Conservation (phyloP, 192 early-diverging fungal genomes). For the Backusella macrospora region DNA sequence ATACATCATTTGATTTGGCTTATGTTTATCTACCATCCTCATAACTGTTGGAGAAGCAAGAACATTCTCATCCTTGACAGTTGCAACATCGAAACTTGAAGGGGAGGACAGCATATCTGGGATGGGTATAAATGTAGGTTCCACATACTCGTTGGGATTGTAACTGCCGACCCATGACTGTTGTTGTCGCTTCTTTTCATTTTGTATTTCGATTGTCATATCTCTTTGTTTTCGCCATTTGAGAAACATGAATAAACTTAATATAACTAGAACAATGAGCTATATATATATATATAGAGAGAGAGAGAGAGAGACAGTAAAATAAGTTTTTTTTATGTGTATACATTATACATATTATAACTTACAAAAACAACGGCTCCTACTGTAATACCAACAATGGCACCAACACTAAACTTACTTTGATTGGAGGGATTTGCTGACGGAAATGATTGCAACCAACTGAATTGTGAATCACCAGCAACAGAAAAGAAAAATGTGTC, state of each 20-base stretch:
- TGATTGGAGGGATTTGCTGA: background rate
- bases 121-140: background rate
- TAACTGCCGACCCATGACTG: background rate
- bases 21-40: background rate
- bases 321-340: background rate
- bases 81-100: background rate
- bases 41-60: background rate
- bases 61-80: background rate
- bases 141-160: background rate
- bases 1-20: background rate
- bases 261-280: background rate
- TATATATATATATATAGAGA: background rate
- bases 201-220: background rate
- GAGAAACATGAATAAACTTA: background rate
- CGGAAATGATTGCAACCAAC: background rate
- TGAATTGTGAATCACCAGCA: background rate
- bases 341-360: background rate
- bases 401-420: background rate
- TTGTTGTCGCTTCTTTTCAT: background rate
- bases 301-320: background rate
- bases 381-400: constrained; percentile 2
- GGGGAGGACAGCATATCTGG: background rate
- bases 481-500: background rate
- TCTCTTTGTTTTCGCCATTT: constrained; percentile 7
- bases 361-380: constrained; percentile 7